Conservation (phyloP, 108 stramenopile species). For the Fistulifera solaris region DNA sequence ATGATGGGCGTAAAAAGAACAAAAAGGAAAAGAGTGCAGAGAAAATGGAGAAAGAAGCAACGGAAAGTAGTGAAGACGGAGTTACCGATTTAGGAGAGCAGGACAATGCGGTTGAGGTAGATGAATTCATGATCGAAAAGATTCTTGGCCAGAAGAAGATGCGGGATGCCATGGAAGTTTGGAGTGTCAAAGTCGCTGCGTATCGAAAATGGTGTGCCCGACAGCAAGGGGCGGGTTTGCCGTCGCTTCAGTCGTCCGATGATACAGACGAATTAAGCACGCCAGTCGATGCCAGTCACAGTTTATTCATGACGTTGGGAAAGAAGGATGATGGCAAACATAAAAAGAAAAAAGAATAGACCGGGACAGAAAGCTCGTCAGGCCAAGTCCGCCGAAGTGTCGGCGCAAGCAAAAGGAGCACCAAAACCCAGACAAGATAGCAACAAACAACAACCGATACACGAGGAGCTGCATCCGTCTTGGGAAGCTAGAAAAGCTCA, state of each 20-base stretch:
- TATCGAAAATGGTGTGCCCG: conserved; percentile 48
- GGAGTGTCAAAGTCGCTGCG: conserved; percentile 64
- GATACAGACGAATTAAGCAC: not conserved
- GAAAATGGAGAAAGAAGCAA: no score
- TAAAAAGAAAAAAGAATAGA: conserved; percentile 57
- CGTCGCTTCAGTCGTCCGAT: not conserved
- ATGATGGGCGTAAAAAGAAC: not conserved
- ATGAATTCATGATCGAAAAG: conserved; percentile 23
- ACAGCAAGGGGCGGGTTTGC: conserved; percentile 11
- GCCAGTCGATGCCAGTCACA: not conserved
- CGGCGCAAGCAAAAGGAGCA: conserved; percentile 59
- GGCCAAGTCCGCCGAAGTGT: conserved; percentile 66
- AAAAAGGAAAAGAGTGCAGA: not conserved
- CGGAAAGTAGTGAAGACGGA: not conserved
- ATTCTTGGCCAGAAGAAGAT: conserved; percentile 59
- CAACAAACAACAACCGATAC: conserved; percentile 2
- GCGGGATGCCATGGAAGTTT: conserved; percentile 35
- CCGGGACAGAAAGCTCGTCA: conserved; percentile 69
- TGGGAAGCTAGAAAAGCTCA: conserved; percentile 70
- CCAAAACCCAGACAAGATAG: conserved; percentile 20
- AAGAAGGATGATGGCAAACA: conserved; percentile 2
- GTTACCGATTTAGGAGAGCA: not conserved
- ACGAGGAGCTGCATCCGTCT: conserved; percentile 58
- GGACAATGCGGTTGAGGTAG: not conserved
- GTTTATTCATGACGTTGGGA: conserved; percentile 8